phyloP scores from a whole-genome alignment of 2,329 filamentous ascomycete species.

The Phialophora chinensis region DNA sequence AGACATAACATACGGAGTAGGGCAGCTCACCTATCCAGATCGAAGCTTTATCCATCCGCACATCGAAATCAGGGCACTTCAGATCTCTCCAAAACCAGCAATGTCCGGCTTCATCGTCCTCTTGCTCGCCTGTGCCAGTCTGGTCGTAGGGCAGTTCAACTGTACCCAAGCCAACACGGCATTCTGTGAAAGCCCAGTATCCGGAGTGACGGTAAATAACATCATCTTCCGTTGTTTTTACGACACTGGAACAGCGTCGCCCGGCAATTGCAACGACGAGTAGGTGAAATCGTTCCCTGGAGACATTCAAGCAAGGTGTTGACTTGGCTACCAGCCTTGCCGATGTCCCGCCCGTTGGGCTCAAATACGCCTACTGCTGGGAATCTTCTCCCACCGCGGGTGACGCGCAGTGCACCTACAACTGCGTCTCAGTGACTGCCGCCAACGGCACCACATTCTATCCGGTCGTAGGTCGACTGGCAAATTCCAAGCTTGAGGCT shows the following conservation, averaged over 20 bases:
- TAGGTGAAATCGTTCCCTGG: neutral
- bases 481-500: neutral
- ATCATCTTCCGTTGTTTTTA: constrained; percentile 10
- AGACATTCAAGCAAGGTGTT: too few species aligned
- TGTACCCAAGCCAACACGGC: constrained; percentile 18
- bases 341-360: constrained; percentile 10
- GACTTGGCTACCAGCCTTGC: neutral
- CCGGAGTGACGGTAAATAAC: constrained; percentile 1
- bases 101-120: too few species aligned
- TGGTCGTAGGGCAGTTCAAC: neutral
- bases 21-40: too few species aligned
- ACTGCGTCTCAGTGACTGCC: constrained; percentile 19
- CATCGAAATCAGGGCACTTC: too few species aligned
- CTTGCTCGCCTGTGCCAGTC: too few species aligned
- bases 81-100: too few species aligned
- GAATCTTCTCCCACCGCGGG: constrained; percentile 13
- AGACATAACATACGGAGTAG: too few species aligned
- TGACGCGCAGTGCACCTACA: constrained; percentile 14
- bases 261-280: constrained; percentile 20
- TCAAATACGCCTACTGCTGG: constrained; percentile 21
- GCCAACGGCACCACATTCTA: constrained; percentile 17
- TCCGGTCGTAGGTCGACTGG: constrained; percentile 2
- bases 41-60: too few species aligned
- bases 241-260: constrained; percentile 1
- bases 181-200: constrained; percentile 1